Evolutionary conservation across 805 yeast species (phyloP), one percentile per base, ranked within the genome.

Genomic region (Candida ponderosae): DNA sequence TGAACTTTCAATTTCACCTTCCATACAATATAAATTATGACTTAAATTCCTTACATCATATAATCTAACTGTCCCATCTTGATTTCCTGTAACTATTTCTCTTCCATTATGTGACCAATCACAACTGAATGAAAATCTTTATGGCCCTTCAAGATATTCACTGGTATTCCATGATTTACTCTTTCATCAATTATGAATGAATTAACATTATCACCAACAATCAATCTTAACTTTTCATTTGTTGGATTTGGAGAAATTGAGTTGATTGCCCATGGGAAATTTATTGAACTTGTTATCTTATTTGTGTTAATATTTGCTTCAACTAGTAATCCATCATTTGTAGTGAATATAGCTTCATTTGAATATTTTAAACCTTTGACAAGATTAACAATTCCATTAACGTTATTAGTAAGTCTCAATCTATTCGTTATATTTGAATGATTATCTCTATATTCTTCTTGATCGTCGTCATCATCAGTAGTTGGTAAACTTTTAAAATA

Each of bases 81-180:
- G 83, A 46, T 68, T 73, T 6, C 83, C 83, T 0, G 81, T 70
- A 5, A 74, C 69, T 15, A 77, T 43, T 5, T 60, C 45, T 33
- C 66, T 55, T 13, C 66, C 73, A 42, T 66, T 45, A 32, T 52
- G 49, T 8, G 62, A 59, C 82, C 83, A 78, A 46, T 76, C 81
- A 48, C 81, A 76, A 30, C 77, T 63, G 43, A 77, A 77, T 4
- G 77, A 70, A 51, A 76, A 48, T 78, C 83, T 34, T 55, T 53
- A 50, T 77, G 83, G 7, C 78, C 79, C 18, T 40, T 39, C 27
- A 67, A 41, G 5, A 43, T 26, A 19, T 44, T 32, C 4, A 51
- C 41, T 11, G 50, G 50, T 16, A 38, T 40, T 4, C 35, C 32
- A 23, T 37, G 18, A 35, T 39, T 29, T 5, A 54, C 35, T 36